These are phyloP conservation scores for Solanum chaucha DNA, from an alignment of 257 asterid genomes.

Conservation along the genomic window DNA sequence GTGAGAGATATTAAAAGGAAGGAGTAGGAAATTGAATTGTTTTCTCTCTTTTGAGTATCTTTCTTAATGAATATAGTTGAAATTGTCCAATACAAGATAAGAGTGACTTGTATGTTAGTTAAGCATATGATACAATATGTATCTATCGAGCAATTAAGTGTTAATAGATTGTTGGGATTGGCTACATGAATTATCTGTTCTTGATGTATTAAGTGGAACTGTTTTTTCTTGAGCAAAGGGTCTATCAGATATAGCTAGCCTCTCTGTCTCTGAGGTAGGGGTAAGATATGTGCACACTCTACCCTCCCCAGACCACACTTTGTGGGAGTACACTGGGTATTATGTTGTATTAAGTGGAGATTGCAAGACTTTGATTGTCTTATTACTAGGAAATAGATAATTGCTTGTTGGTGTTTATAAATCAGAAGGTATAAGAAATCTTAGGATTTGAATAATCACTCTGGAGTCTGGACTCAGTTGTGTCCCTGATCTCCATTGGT, in stretches of 20 bases:
- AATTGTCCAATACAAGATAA: background rate
- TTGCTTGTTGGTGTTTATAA: background rate
- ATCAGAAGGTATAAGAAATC: background rate
- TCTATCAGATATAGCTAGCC: background rate
- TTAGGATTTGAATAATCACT: background rate
- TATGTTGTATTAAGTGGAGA: background rate
- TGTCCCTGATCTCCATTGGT: background rate
- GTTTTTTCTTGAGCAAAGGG: background rate
- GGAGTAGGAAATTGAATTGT: background rate
- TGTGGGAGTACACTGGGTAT: background rate
- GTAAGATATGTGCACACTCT: background rate
- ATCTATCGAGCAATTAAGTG: background rate
- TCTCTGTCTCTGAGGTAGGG: background rate
- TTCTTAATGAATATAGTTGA: background rate
- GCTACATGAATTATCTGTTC: background rate
- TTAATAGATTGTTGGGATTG: background rate
- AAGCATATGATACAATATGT: background rate
- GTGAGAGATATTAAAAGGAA: background rate
- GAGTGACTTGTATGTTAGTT: background rate
- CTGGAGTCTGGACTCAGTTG: background rate
- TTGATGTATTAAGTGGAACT: background rate
- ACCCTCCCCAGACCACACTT: background rate
- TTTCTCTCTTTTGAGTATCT: background rate
- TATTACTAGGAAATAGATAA: background rate
- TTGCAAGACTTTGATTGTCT: background rate